Evolutionary conservation across 768 basidiomycete species (phyloP).

Genomic region (Nevesoporus exiguus): DNA sequence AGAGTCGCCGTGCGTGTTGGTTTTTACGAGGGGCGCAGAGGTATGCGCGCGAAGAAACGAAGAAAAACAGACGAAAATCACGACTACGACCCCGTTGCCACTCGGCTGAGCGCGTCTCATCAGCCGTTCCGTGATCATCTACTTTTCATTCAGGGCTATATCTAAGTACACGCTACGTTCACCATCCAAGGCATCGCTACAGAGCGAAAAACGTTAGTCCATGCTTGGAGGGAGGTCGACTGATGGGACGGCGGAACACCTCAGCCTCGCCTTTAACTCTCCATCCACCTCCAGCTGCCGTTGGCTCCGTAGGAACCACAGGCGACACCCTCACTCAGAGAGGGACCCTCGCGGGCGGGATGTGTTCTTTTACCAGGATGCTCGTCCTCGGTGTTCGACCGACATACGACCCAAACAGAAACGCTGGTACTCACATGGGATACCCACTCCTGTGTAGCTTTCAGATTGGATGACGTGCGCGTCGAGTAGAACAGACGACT

Average conservation of each 20-base stretch:
- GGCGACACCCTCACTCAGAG: slow-evolving; percentile 28
- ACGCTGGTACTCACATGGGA: slow-evolving; percentile 29
- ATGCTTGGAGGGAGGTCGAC: neutral
- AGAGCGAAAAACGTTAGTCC: slow-evolving; percentile 2
- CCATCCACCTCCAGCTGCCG: slow-evolving; percentile 64
- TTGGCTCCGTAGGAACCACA: slow-evolving; percentile 26
- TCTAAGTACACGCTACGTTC: neutral
- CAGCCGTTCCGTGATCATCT: neutral
- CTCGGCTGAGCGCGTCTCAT: slow-evolving; percentile 12
- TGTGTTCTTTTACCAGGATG: slow-evolving; percentile 88
- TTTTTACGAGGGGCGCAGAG: slow-evolving; percentile 3
- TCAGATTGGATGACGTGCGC: slow-evolving; percentile 1
- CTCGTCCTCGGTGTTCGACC: slow-evolving; percentile 59
- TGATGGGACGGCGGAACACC: slow-evolving; percentile 27
- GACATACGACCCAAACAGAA: slow-evolving; percentile 8
- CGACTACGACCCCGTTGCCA: slow-evolving; percentile 8
- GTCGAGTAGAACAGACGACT: slow-evolving; percentile 7
- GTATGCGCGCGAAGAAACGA: slow-evolving; percentile 10
- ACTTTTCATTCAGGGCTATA: neutral
- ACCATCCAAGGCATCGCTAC: neutral
- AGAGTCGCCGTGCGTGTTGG: slow-evolving; percentile 7
- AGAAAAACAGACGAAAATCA: neutral
- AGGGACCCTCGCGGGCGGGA: slow-evolving; percentile 49
- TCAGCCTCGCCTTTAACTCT: slow-evolving; percentile 91
- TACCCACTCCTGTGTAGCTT: neutral